Evolutionary conservation across 73 alveolate species (phyloP).

Genomic region (Paramecium biaurelia): DNA sequence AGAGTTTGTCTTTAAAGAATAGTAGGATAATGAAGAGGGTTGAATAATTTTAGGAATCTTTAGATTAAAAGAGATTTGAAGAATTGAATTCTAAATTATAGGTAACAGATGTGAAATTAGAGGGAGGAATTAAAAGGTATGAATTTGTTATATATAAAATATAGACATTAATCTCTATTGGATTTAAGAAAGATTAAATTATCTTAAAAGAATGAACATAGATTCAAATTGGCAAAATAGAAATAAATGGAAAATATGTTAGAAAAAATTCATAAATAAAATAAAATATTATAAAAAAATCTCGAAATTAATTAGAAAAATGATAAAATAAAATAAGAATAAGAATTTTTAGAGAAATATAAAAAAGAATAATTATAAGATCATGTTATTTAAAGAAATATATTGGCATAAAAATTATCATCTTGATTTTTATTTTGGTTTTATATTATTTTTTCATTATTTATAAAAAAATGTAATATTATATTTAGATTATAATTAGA

Average conservation of each 20-base stretch:
- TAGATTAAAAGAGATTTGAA: not conserved
- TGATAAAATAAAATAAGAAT: not conserved
- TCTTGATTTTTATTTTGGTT: not conserved
- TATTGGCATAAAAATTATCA: not conserved
- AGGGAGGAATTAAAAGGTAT: not conserved
- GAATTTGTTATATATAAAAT: not conserved
- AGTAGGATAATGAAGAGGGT: not conserved
- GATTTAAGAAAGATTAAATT: not conserved
- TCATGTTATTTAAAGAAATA: not conserved
- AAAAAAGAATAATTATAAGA: constrained; percentile 21
- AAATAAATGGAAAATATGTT: constrained; percentile 16
- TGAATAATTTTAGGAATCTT: not conserved
- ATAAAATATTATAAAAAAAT: not conserved
- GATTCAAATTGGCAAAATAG: not conserved
- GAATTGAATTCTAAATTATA: not conserved
- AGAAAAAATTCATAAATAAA: not conserved
- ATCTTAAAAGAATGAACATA: not conserved
- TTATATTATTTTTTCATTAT: not conserved
- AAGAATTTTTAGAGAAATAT: not conserved
- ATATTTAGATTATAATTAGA: not conserved
- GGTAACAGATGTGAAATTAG: not conserved
- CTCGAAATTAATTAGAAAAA: constrained; percentile 6
- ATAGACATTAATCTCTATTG: not conserved
- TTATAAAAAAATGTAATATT: not conserved
- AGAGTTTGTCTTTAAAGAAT: not conserved